These are phyloP conservation scores for Fusarium humuli DNA, from an alignment of 2,329 filamentous ascomycete species.

Conservation along the genomic window DNA sequence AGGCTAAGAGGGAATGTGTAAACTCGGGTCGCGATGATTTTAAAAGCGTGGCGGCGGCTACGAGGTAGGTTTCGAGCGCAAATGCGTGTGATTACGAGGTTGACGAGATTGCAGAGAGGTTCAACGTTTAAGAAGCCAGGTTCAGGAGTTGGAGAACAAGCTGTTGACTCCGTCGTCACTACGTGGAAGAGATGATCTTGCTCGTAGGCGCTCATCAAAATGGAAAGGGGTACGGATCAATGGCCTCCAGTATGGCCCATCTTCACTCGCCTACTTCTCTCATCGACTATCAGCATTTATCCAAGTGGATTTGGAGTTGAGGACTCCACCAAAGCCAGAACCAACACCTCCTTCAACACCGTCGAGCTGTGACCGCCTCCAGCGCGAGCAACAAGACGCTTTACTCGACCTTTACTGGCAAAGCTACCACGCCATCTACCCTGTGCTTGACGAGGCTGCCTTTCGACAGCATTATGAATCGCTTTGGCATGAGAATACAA, in stretches of 20 bases:
- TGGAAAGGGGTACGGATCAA: slow-evolving; percentile 23
- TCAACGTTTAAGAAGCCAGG: slow-evolving; percentile 36
- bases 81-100: not conserved
- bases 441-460: slow-evolving; percentile 48
- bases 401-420: slow-evolving; percentile 62
- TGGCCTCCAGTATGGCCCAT: slow-evolving; percentile 38
- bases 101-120: slow-evolving; percentile 39
- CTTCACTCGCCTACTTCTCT: slow-evolving; percentile 40
- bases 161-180: slow-evolving; percentile 7
- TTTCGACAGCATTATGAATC: slow-evolving; percentile 44
- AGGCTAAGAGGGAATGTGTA: slow-evolving; percentile 42
- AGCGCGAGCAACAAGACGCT: slow-evolving; percentile 58
- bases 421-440: slow-evolving; percentile 56
- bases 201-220: not conserved
- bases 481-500: slow-evolving; percentile 38
- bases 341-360: not conserved
- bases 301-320: slow-evolving; percentile 8
- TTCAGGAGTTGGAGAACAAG: slow-evolving; percentile 39
- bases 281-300: slow-evolving; percentile 39
- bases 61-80: slow-evolving; percentile 24
- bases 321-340: not conserved
- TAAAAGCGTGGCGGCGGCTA: slow-evolving; percentile 43
- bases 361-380: slow-evolving; percentile 41
- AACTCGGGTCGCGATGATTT: slow-evolving; percentile 43
- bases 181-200: not conserved